A percentile compares a stretch with the other conserved stretches of the same genome.
phyloP scores from a whole-genome alignment of 2,329 filamentous ascomycete genomes.

The Xylariaceae sp. region DNA sequence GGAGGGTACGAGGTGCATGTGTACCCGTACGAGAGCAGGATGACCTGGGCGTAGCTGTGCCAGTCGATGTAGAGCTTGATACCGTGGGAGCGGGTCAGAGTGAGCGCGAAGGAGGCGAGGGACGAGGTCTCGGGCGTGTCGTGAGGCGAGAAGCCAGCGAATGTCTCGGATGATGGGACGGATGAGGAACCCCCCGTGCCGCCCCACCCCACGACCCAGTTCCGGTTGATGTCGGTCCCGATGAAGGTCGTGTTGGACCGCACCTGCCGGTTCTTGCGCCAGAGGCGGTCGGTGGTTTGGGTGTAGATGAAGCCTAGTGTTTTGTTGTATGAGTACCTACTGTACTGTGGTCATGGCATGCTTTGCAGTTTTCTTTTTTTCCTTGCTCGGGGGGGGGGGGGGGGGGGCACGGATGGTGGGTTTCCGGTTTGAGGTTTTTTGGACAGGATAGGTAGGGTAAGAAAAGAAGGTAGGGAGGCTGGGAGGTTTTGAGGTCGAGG shows the following conservation, averaged over 20 bases:
- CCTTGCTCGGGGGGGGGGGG: too few species aligned
- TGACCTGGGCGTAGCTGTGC: conserved; percentile 52
- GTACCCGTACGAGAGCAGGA: conserved; percentile 53
- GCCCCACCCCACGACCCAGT: conserved; percentile 46
- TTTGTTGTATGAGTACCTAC: not conserved
- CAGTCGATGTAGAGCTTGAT: conserved; percentile 55
- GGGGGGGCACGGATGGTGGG: too few species aligned
- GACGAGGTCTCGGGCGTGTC: conserved; percentile 44
- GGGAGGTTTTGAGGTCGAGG: not conserved
- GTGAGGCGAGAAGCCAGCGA: conserved; percentile 35
- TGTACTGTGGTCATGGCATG: not conserved
- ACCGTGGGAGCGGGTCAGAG: conserved; percentile 37
- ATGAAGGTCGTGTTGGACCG: conserved; percentile 36
- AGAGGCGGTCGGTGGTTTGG: conserved; percentile 44
- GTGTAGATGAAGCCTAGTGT: conserved; percentile 44
- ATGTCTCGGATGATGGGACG: conserved; percentile 42
- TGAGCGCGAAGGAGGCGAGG: conserved; percentile 41
- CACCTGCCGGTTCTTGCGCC: conserved; percentile 48
- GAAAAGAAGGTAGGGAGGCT: not conserved
- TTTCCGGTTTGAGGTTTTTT: too few species aligned
- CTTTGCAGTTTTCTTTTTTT: too few species aligned
- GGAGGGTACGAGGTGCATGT: conserved; percentile 40
- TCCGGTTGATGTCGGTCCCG: conserved; percentile 49
- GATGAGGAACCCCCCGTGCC: conserved; percentile 40
- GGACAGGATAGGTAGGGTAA: conserved; percentile 1